Conservation (phyloP, 2,329 filamentous ascomycete species). For the Ceratocystis eucalypticola region DNA sequence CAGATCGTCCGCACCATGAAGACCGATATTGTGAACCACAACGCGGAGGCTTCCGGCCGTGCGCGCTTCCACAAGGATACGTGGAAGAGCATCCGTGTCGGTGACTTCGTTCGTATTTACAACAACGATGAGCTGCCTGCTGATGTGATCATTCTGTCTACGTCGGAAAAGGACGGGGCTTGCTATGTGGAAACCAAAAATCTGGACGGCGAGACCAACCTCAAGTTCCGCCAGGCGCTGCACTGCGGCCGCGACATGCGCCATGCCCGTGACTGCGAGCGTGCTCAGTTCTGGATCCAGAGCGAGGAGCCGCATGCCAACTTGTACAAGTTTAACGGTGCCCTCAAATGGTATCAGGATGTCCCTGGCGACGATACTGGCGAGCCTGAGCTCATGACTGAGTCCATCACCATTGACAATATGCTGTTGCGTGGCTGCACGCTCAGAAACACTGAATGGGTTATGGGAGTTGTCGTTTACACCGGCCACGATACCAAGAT, state of each 20-base stretch:
- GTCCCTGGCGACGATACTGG: conserved; percentile 49
- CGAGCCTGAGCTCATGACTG: conserved; percentile 64
- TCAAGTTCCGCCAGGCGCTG: conserved; percentile 86
- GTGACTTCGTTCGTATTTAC: conserved; percentile 91
- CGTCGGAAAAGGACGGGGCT: conserved; percentile 82
- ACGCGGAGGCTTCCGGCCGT: conserved; percentile 49
- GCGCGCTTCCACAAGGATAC: conserved; percentile 83
- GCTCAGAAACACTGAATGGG: conserved; percentile 90
- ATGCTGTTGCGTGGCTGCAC: conserved; percentile 85
- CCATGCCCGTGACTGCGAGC: conserved; percentile 86
- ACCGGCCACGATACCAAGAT: conserved; percentile 89
- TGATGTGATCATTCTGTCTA: conserved; percentile 82
- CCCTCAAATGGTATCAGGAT: conserved; percentile 71
- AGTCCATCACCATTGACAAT: conserved; percentile 92
- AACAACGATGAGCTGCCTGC: conserved; percentile 92
- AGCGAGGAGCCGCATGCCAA: conserved; percentile 88
- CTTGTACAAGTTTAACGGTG: conserved; percentile 86
- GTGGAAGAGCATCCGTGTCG: conserved; percentile 92
- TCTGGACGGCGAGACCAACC: conserved; percentile 90
- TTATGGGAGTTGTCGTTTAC: conserved; percentile 87
- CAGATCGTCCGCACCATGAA: conserved; percentile 34
- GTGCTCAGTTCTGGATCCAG: conserved; percentile 73
- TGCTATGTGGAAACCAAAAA: conserved; percentile 99
- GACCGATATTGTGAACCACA: conserved; percentile 56
- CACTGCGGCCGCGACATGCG: conserved; percentile 70